Evolutionary conservation across 1,284 basidiomycete genomes (phyloP), one percentile per base, ranked within the genome.

Genomic region (Malassezia furfur): DNA sequence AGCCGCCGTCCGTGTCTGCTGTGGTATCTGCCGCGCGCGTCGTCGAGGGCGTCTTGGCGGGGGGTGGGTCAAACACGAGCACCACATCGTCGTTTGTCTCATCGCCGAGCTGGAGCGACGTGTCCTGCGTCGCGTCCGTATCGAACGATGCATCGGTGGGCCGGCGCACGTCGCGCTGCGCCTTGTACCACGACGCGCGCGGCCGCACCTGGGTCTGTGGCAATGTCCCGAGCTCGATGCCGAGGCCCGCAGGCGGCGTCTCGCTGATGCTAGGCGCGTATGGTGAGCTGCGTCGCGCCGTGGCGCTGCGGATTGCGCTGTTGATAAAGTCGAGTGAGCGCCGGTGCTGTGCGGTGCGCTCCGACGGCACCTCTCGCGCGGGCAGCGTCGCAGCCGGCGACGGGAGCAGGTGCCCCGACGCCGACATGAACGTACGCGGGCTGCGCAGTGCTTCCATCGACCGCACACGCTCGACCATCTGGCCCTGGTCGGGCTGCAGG

Each of bases 311-410:
- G 36, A 74, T 73, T 7, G 72, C 72, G 45, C 68, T 68, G 49
- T 74, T 71, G 63, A 74, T 74, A 48, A 73, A 73, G 57, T 73
- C 71, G 15, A 74, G 67, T 38, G 72, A 74, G 41, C 70, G 68
- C 32, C 69, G 69, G 49, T 73, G 71, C 43, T 73, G 68, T 5
- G 55, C 39, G 6, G 55, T 49, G 25, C 55, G 55, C 15, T 17
- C 12, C 12, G 34, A 22, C 8, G 19, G 32, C 7, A 21, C 21
- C 5, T 35, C 34, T 11, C 17, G 12, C 3, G 34, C 8, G n/a
- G 48, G 39, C 14, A 19, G 22, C 8, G 47, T 9, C 8, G 37
- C 15, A 1, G 21, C 47, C 12, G 47, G 35, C 6, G 34, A 48
- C 10, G 49, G 49, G 2, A 43, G 34, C 32, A 43, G 28, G 39